These are phyloP conservation scores for Fragilaria crotonensis DNA, from an alignment of 108 stramenopile genomes.

Conservation along the genomic window DNA sequence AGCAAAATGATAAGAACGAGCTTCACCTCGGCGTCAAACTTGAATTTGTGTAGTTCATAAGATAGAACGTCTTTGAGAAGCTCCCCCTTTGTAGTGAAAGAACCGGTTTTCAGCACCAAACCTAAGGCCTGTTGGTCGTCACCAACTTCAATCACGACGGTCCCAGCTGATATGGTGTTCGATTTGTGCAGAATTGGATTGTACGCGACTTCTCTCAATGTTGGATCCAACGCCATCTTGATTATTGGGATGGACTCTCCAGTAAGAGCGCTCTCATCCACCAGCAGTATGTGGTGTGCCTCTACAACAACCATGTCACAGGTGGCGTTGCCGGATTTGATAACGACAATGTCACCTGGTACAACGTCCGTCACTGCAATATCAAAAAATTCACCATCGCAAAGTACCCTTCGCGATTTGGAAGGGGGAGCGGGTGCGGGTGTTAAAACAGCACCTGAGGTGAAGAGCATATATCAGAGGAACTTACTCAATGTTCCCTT, in stretches of 20 bases:
- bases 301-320: conserved; percentile 47
- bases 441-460: background rate
- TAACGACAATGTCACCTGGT: conserved; percentile 49
- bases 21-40: conserved; percentile 58
- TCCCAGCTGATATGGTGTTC: conserved; percentile 59
- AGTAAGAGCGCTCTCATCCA: conserved; percentile 59
- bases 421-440: background rate
- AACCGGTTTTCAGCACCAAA: conserved; percentile 45
- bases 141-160: conserved; percentile 36
- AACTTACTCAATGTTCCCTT: conserved; percentile 23
- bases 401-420: conserved; percentile 16
- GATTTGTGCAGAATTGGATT: conserved; percentile 24
- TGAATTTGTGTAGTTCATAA: conserved; percentile 54
- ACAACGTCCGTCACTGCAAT: conserved; percentile 45
- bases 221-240: conserved; percentile 39
- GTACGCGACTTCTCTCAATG: conserved; percentile 18
- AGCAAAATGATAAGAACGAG: conserved; percentile 43
- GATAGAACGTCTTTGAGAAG: conserved; percentile 48
- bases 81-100: conserved; percentile 54
- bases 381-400: conserved; percentile 31
- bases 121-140: conserved; percentile 22
- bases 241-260: conserved; percentile 53
- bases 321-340: conserved; percentile 36
- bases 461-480: background rate
- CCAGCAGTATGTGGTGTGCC: conserved; percentile 23